Evolutionary conservation across 495 filamentous ascomycete species (phyloP), one percentile per base, ranked within the genome.

Genomic region (Halenospora varia): DNA sequence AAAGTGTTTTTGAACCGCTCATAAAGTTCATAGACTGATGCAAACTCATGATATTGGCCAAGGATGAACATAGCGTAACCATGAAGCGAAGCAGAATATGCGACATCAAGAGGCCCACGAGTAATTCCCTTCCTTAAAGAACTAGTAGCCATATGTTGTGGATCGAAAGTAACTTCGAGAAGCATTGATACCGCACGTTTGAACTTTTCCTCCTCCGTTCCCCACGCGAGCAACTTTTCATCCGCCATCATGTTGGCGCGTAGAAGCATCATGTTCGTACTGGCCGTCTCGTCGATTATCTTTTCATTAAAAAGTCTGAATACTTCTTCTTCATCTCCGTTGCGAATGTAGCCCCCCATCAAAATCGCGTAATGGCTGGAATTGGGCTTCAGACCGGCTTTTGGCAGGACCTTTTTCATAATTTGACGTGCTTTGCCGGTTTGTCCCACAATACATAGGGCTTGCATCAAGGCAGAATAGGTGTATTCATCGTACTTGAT

Each of bases 361-460:
- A 93, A 70, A 3, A 90, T 80, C n/a, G 84, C 77, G 66, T 90
- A 95, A 67, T 96, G 90, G 10, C 87, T 76, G 11, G 81, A 75
- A 0, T 81, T 86, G 2, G 82, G 78, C 49, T 78, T 71, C 22
- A 92, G 73, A 4, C 78, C 72, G 6, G 76, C 74, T 18, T 81
- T 72, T 56, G 73, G 77, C 63, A 92, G 76, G 19, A 87, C 77
- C 0, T 72, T 68, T 20, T 73, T 68, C 25, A 97, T 73, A 40
- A 94, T 83, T 45, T 74, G 73, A 24, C 81, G 75, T 2, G 92
- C 94, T 59, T 80, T 77, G 51, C 84, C 77, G 10, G 88, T 76
- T 64, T 85, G 81, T 6, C 77, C 72, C 51, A 79, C 70, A 52
- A 87, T 66, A 6, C 77, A 73, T 24, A 96, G 73, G n/a, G 81